Percentiles rank a stretch among this genome's conserved stretches.
Evolutionary conservation across 768 basidiomycete genomes (phyloP).

Genomic region (Lentinula guzmanii): DNA sequence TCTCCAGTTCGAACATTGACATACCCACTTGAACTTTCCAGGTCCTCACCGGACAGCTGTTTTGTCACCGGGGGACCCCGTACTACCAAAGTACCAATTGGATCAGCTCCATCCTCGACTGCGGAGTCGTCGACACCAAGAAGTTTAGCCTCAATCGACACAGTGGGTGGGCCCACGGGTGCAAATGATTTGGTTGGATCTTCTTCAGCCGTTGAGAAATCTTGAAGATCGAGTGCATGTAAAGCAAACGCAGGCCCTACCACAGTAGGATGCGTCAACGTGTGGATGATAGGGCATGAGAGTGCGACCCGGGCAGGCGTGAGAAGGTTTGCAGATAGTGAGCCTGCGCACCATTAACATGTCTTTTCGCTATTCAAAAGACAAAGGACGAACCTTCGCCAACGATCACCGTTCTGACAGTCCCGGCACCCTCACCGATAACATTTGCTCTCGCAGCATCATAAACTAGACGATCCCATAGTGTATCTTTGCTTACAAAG

Average conservation of each 20-base stretch:
- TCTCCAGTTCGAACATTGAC: slow-evolving; percentile 24
- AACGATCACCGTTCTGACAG: slow-evolving; percentile 63
- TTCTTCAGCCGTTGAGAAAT: slow-evolving; percentile 39
- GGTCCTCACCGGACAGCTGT: slow-evolving; percentile 33
- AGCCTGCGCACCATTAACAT: slow-evolving; percentile 28
- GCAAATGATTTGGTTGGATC: slow-evolving; percentile 26
- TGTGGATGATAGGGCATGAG: slow-evolving; percentile 70
- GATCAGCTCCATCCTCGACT: slow-evolving; percentile 64
- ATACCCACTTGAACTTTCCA: slow-evolving; percentile 12
- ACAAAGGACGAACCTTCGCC: slow-evolving; percentile 52
- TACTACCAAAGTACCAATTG: slow-evolving; percentile 52
- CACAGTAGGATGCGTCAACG: slow-evolving; percentile 54
- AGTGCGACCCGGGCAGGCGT: slow-evolving; percentile 68
- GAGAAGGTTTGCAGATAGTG: slow-evolving; percentile 41
- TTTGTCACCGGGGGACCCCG: slow-evolving; percentile 73
- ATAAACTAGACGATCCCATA: slow-evolving; percentile 84
- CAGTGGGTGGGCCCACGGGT: slow-evolving; percentile 73
- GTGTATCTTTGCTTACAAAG: slow-evolving; percentile 66
- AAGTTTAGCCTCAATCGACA: slow-evolving; percentile 84
- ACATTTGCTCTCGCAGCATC: slow-evolving; percentile 56
- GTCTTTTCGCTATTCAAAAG: background rate
- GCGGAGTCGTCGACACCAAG: slow-evolving; percentile 56
- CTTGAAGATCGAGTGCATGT: slow-evolving; percentile 82
- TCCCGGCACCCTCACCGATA: slow-evolving; percentile 54
- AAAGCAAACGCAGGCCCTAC: slow-evolving; percentile 77